Conservation (phyloP, 2,329 filamentous ascomycete genomes). For the Xylaria sp. region DNA sequence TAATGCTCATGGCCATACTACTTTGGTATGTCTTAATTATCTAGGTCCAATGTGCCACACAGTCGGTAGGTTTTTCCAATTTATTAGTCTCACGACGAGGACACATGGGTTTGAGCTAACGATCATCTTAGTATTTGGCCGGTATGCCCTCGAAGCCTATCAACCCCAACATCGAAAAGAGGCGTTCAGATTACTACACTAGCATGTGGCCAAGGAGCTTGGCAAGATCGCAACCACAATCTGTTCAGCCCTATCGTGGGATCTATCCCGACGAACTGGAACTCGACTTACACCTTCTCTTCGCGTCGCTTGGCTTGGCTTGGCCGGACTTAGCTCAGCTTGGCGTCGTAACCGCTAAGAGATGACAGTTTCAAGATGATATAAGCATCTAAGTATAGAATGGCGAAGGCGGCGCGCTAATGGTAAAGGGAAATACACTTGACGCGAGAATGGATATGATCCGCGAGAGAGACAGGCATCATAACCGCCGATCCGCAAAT, state of each 20-base stretch:
- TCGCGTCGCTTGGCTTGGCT: slow-evolving; percentile 12
- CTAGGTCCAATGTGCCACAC: not conserved
- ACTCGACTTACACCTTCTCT: slow-evolving; percentile 11
- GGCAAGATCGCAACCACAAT: slow-evolving; percentile 8
- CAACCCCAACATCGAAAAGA: not conserved
- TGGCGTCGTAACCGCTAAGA: slow-evolving; percentile 43
- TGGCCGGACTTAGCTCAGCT: slow-evolving; percentile 15
- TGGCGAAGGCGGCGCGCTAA: slow-evolving; percentile 58
- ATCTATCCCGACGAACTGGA: not conserved
- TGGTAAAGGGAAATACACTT: slow-evolving; percentile 72
- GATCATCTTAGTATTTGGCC: not conserved
- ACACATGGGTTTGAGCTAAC: not conserved
- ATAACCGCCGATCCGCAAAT: not conserved
- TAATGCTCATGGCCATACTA: too few relatives aligned
- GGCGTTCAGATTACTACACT: not conserved
- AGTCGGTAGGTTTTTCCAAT: not conserved
- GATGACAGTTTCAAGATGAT: slow-evolving; percentile 66
- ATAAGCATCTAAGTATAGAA: slow-evolving; percentile 65
- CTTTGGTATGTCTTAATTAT: not conserved
- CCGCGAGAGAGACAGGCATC: not conserved
- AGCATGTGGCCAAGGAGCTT: slow-evolving; percentile 21
- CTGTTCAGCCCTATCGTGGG: slow-evolving; percentile 15
- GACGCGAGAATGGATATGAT: slow-evolving; percentile 68
- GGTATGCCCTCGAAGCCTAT: not conserved
- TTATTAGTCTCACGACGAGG: not conserved